Evolutionary conservation across 192 early-diverging fungal genomes (phyloP).

Genomic region (Umbelopsis sp.): DNA sequence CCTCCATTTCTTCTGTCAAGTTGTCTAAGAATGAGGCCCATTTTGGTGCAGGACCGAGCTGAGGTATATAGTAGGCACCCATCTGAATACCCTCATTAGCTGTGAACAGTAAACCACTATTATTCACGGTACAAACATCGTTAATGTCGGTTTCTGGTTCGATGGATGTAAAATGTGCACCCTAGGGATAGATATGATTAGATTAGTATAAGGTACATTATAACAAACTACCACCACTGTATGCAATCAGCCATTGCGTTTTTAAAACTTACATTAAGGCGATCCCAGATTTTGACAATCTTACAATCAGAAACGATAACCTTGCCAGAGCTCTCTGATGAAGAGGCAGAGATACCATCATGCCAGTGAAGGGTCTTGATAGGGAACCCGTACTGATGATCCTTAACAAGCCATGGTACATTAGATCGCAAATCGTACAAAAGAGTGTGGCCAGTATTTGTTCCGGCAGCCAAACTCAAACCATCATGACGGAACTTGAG

Average conservation of each 20-base stretch:
- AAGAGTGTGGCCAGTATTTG: conserved; percentile 87
- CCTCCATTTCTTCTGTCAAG: conserved; percentile 91
- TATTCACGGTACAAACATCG: conserved; percentile 81
- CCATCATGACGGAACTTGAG: conserved; percentile 87
- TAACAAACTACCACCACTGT: neutral
- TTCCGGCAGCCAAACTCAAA: conserved; percentile 83
- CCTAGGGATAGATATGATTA: conserved; percentile 36
- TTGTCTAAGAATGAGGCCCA: conserved; percentile 97
- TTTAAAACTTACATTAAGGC: conserved; percentile 53
- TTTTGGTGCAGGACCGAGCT: conserved; percentile 87
- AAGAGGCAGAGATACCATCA: conserved; percentile 48
- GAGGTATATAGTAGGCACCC: conserved; percentile 90
- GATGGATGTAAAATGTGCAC: conserved; percentile 87
- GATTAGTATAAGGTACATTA: neutral
- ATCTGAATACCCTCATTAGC: conserved; percentile 94
- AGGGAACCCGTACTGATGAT: conserved; percentile 96
- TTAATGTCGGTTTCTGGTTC: conserved; percentile 93
- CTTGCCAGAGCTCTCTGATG: conserved; percentile 62
- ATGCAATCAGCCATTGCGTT: conserved; percentile 7
- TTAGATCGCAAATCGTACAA: conserved; percentile 91
- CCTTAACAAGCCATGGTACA: conserved; percentile 85
- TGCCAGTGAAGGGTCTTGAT: conserved; percentile 88
- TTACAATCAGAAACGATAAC: conserved; percentile 87
- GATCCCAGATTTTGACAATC: conserved; percentile 94
- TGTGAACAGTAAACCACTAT: conserved; percentile 85